Conservation (phyloP, 139 green algal species). For the Chlamydomonas incerta region DNA sequence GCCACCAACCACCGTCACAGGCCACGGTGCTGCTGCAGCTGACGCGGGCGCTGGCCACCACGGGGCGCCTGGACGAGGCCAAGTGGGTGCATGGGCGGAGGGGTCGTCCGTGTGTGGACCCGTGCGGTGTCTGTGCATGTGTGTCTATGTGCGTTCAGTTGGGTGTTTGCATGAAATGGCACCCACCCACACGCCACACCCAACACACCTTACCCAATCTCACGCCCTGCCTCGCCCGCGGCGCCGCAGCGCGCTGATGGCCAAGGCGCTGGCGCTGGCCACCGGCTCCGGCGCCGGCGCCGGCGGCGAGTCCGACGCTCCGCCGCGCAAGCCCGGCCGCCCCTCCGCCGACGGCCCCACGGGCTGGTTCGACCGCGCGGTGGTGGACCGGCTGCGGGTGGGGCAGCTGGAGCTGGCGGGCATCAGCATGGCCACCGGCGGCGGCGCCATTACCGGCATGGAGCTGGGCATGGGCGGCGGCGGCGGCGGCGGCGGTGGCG, state of each 20-base stretch:
- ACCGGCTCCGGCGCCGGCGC: neutral
- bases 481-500: neutral
- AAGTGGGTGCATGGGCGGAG: neutral
- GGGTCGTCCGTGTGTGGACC: no score
- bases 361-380: conserved; percentile 1
- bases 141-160: no score
- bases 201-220: no score
- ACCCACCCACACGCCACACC: no score
- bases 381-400: conserved; percentile 19
- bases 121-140: no score
- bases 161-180: no score
- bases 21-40: conserved; percentile 31
- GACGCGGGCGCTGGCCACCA: neutral
- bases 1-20: no score
- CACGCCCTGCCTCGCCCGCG: no score
- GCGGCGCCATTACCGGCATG: no score
- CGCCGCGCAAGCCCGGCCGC: neutral
- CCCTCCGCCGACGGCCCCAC: neutral
- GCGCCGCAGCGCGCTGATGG: no score
- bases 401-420: conserved; percentile 43
- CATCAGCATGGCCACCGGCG: neutral
- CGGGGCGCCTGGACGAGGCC: conserved; percentile 12
- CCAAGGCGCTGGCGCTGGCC: neutral
- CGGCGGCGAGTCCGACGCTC: neutral
- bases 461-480: neutral